These are phyloP conservation scores for Neonectria faginata DNA, from an alignment of 2,329 filamentous ascomycete species.

Conservation along the genomic window DNA sequence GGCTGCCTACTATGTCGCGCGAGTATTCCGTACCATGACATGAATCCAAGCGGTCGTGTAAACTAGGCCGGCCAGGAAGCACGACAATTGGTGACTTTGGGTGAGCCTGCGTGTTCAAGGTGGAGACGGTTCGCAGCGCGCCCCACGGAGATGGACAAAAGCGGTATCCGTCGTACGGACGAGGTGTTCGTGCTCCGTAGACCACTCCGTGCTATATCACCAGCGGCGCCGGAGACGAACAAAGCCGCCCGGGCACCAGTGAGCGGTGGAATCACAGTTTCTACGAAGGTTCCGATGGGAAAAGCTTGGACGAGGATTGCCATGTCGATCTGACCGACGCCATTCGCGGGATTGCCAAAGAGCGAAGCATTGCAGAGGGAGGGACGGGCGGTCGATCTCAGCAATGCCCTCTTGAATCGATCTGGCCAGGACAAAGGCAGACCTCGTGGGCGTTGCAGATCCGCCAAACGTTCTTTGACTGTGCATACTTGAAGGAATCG, in stretches of 20 bases:
- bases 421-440: background rate
- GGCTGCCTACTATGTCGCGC: background rate
- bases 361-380: background rate
- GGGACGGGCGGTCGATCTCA: background rate
- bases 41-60: background rate
- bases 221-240: background rate
- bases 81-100: constrained; percentile 2
- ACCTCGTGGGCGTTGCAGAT: background rate
- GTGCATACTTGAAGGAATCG: no score
- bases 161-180: background rate
- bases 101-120: background rate
- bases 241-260: background rate
- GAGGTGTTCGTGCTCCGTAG: background rate
- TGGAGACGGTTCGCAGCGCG: background rate
- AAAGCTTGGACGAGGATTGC: background rate
- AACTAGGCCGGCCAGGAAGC: background rate
- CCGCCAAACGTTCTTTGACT: background rate
- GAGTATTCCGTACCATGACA: background rate
- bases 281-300: background rate
- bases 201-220: background rate
- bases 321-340: background rate
- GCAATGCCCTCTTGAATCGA: background rate
- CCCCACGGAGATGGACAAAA: background rate
- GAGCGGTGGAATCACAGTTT: background rate
- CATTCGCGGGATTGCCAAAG: background rate